Base-by-base conservation (phyloP, 2,329 filamentous ascomycete genomes). In the Helminthosporium solani region DNA sequence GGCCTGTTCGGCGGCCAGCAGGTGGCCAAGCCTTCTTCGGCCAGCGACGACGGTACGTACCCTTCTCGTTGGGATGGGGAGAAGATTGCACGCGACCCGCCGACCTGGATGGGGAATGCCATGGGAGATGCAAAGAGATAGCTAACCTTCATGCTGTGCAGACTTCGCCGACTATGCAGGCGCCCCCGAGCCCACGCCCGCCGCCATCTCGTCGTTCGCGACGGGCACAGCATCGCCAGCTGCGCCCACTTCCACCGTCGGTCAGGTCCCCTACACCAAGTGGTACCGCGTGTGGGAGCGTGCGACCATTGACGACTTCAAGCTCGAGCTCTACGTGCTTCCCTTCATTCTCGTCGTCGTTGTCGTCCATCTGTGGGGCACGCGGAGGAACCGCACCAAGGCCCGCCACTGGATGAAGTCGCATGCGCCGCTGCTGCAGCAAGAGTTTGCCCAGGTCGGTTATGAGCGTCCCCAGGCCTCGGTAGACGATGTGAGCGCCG, bases 281-380 rank as follows among this genome's bases (percentile, higher is more conserved):
- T 99, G 94, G 94, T 99, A 97, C 76, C 90, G 90, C 46, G 78
- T 97, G 51, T 94, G 95, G 80, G 91, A 97, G 80, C 90, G 94
- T 64, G 85, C 91, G 63, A 84, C 84, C 20, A 75, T 86, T 49
- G 80, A 79, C 64, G 94, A 99, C 70, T 99, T 99, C 79, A 84
- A 84, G 73, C 81, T 86, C 62, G 94, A 99, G 75, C 86, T 88
- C 49, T 75, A 90, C 68, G 87, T 99, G 61, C 75, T 96, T 49
- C 80, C 82, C 27, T 78, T 90, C 63, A 82, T 96, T 58, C 65
- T 85, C 43, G 56, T 95, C 42, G 81, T 96, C 55, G 77, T 96
- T 55, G 68, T 85, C 33, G 75, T 95, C 53, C 91, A 97, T 69
- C 73, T 95, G 64, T 83, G 90, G 75, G 94, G 94, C 47, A 84